Percentiles rank a stretch among this genome's conserved stretches.
phyloP scores from a whole-genome alignment of 1,139 yeast genomes.

The Candida sp. region DNA sequence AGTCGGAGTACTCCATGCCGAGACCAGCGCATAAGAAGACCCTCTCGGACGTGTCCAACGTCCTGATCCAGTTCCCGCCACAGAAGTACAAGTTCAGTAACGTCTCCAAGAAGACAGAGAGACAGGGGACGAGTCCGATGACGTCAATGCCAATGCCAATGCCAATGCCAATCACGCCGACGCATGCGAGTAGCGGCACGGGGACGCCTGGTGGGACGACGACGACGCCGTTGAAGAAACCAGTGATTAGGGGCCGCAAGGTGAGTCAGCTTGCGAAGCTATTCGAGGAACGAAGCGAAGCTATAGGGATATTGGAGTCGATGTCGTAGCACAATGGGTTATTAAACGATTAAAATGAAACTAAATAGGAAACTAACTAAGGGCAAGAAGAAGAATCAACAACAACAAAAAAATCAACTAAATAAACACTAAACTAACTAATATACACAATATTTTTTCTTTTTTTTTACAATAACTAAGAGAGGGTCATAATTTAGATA shows the following conservation, averaged over 20 bases:
- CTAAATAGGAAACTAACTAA: neutral
- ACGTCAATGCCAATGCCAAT: neutral
- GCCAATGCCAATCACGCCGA: neutral
- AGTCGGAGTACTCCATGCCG: neutral
- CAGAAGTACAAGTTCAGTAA: constrained; percentile 38
- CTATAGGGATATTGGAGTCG: constrained; percentile 49
- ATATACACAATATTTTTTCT: neutral
- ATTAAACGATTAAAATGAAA: too few species aligned
- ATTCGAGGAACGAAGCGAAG: constrained; percentile 60
- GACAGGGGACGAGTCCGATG: neutral
- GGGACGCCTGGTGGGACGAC: neutral
- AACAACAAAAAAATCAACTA: neutral
- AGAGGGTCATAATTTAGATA: neutral
- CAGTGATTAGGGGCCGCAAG: constrained; percentile 56
- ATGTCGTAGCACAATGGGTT: constrained; percentile 20
- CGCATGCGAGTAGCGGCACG: neutral
- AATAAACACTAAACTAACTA: neutral
- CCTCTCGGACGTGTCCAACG: constrained; percentile 26
- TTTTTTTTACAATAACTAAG: neutral
- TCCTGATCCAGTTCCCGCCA: constrained; percentile 40
- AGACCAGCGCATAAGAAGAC: constrained; percentile 7
- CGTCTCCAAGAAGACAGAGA: neutral
- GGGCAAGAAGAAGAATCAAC: neutral
- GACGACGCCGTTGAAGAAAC: constrained; percentile 28
- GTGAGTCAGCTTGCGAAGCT: constrained; percentile 59